These are phyloP conservation scores for Cyberlindnera suaveolens DNA, from an alignment of 805 yeast genomes.

Conservation along the genomic window DNA sequence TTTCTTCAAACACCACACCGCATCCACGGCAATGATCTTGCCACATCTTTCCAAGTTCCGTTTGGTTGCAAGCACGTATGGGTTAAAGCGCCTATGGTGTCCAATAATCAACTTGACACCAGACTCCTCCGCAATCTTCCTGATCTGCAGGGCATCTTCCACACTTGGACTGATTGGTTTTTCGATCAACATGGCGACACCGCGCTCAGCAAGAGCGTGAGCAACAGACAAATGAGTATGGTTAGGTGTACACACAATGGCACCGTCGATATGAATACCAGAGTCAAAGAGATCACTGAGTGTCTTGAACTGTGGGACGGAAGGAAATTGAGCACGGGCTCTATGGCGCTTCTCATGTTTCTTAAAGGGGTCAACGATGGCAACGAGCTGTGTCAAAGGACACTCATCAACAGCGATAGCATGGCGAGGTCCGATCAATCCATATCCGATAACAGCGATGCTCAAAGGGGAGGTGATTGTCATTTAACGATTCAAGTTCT, in stretches of 20 bases:
- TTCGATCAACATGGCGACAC: conserved; percentile 13
- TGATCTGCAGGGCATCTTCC: conserved; percentile 9
- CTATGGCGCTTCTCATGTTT: conserved; percentile 3
- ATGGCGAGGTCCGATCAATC: conserved; percentile 19
- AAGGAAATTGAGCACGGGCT: conserved; percentile 7
- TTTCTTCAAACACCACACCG: conserved; percentile 15
- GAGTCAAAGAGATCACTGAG: conserved; percentile 4
- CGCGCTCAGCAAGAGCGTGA: conserved; percentile 2
- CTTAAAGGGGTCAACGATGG: conserved; percentile 12
- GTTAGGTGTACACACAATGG: conserved; percentile 18
- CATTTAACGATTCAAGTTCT: neutral
- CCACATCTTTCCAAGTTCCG: conserved; percentile 8
- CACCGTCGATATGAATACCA: conserved; percentile 10
- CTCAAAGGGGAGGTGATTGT: conserved; percentile 5
- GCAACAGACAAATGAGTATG: conserved; percentile 12
- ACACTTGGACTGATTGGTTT: conserved; percentile 15
- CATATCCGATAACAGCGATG: conserved; percentile 13
- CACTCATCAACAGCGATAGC: conserved; percentile 11
- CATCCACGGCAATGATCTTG: conserved; percentile 13
- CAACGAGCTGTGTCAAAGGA: conserved; percentile 10
- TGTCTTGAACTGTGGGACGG: conserved; percentile 6
- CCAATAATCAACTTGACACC: conserved; percentile 10
- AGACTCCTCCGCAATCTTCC: conserved; percentile 3
- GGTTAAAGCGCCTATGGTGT: conserved; percentile 16
- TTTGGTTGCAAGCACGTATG: conserved; percentile 14